Base-by-base conservation (phyloP, 2,329 filamentous ascomycete genomes). In the Westerdykella ornata region DNA sequence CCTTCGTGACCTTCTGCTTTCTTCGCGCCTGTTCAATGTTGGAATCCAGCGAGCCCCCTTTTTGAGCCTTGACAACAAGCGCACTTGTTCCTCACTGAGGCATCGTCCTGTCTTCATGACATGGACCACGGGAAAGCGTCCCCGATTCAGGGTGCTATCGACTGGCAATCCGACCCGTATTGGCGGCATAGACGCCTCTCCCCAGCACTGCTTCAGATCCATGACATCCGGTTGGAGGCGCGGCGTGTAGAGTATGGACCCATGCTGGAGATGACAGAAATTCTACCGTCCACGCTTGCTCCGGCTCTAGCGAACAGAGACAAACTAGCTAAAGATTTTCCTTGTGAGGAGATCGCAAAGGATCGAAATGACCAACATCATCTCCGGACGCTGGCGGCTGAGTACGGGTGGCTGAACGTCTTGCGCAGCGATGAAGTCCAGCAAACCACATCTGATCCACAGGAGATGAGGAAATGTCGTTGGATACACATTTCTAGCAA, bases 401-500 rank as follows among this genome's bases (percentile, higher is more conserved):
- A 68, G 37, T 69, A 65, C 44, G 68, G 68, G n/a, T 70, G 68
- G 68, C 59, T 69, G 48, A 61, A 67, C 26, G 54, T 57, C 36
- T 42, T 70, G 30, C 53, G 68, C 15, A 56, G 63, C 16, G 45
- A 53, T 15, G 49, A 49, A 3, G 54, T 60, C n/a, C 63, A 69
- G 42, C 41, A 54, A 14, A 41, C 48, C 22, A 45, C 56, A 18
- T 48, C 45, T 19, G 62, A 66, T 35, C 41, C 57, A 11, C 43
- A 53, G 16, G 44, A 62, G 15, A 44, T 42, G 6, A 45, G 56
- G 16, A 67, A 67, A 43, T 66, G 60, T 43, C 54, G 67, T 15
- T 70, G 67, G 68, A 66, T 69, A 44, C 68, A 70, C 42, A 66
- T 68, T 28, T 68, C 67, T 0, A 67, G 62, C 48, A 69, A 68